A percentile compares a stretch with the other conserved stretches of the same genome.
Conservation (phyloP, 208 protist genomes). For the Hexamita inflata region DNA sequence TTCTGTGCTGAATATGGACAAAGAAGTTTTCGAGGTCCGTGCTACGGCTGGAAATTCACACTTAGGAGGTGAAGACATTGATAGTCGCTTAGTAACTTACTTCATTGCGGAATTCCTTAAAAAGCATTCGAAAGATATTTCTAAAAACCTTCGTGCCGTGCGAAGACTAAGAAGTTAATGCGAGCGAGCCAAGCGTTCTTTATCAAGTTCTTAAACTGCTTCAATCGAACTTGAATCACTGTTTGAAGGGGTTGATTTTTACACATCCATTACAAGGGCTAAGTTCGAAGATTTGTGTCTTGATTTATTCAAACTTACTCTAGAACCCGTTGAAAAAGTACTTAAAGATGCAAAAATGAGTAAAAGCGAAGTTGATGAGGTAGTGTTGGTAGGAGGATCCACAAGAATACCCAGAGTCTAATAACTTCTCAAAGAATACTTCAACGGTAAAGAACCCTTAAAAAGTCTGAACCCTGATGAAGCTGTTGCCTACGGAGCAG, state of each 20-base stretch:
- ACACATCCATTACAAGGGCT: not conserved
- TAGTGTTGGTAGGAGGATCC: slow-evolving; percentile 34
- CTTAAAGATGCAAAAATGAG: not conserved
- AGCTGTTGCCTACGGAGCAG: slow-evolving; percentile 35
- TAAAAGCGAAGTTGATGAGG: slow-evolving; percentile 18
- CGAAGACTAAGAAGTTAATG: not conserved
- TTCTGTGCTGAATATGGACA: slow-evolving; percentile 90
- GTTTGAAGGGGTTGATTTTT: not conserved
- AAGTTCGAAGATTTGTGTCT: not conserved
- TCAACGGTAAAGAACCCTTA: slow-evolving; percentile 26
- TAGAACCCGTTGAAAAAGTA: not conserved
- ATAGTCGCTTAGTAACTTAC: slow-evolving; percentile 8
- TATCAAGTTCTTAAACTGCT: not conserved
- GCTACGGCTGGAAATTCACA: slow-evolving; percentile 94
- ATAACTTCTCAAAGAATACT: slow-evolving; percentile 27
- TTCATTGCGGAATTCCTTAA: not conserved
- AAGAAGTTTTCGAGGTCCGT: slow-evolving; percentile 93
- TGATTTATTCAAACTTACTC: not conserved
- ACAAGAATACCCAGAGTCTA: slow-evolving; percentile 34
- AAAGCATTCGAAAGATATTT: not conserved
- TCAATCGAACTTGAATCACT: not conserved
- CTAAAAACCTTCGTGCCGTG: not conserved
- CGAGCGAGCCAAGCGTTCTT: not conserved
- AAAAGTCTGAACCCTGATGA: slow-evolving; percentile 34
- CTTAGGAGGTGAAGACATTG: slow-evolving; percentile 82